Base-by-base conservation (phyloP, 2,329 filamentous ascomycete species). In the Trichoderma oligosporum region DNA sequence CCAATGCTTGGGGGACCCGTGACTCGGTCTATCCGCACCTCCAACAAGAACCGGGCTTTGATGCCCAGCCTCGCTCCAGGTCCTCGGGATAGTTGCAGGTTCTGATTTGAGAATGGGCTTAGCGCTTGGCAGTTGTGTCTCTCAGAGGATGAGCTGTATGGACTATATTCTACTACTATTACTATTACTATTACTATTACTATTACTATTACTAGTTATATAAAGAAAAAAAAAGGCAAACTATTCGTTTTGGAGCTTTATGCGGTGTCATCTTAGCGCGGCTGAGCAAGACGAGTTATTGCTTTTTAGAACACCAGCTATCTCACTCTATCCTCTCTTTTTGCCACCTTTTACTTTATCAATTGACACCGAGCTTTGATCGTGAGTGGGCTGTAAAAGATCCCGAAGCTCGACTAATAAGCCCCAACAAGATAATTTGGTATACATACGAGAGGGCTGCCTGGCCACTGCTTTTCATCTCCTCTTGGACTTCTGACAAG, bases 1-100 rank as follows among this genome's bases (percentile, higher is more conserved):
- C 45, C 49, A 44, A 54, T 44, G 29, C n/a, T 27, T n/a, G n/a
- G n/a, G n/a, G 49, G 18, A 29, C 39, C 49, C 49, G 49, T 54
- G 49, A 54, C 46, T 49, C 14, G 36, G 46, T 29, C 46, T 20
- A 27, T 49, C 46, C 46, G 46, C 46, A 49, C 33, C 46, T 44
- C 49, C 47, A 18, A 35, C n/a, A n/a, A n/a, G n/a, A n/a, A 44
- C 38, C 29, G 49, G 25, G 27, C 25, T 25, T 44, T 18, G 49
- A 31, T 53, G 49, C 39, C 49, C 49, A 54, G 49, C 49, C 20
- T 25, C 41, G 49, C 14, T 35, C n/a, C 22, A 25, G 9, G 47
- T 38, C 47, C 35, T 38, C 9, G 31, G 31, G n/a, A 35, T 4
- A 35, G 31, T 14, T 11, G 9, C 12, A 4, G 31, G 31, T 11